Base-by-base conservation (phyloP, 257 asterid genomes). In the Primulina tabacum region DNA sequence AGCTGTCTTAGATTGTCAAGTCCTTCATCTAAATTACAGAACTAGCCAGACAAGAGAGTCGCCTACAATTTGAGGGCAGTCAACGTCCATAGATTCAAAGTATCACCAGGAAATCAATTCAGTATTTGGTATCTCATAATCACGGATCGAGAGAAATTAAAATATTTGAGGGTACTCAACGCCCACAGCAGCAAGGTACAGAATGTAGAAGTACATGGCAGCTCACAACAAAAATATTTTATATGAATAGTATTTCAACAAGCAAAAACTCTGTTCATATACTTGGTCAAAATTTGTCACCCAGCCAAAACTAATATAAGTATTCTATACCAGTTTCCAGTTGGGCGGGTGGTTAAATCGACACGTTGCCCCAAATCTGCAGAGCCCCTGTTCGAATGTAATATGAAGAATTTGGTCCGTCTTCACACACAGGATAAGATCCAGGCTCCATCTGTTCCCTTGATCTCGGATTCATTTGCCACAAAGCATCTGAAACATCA, bases 261-360 rank as follows among this genome's bases (percentile, higher is more conserved):
- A 47, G 20, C 16, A 17, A 43, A 24, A 58, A 26, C 59, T 60
- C 24, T 59, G 30, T 33, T 18, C 52, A 50, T 9, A 68, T 47
- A 38, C 53, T 67, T 55, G 55, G 50, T 12, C 75, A 69, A 62
- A 47, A 26, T 56, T 2, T 56, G 21, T 11, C 21, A 64, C 67
- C 30, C 58, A 12, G 21, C 52, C 53, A 72, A 47, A 77, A 65
- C 33, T 12, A 62, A 67, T 60, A 55, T 66, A 47, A 35, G 64
- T 65, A 37, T 60, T 21, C 59, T 83, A 73, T 88, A 89, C 95
- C 95, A 85, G 80, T 76, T 84, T 80, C 79, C 95, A 82, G 71
- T 89, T 82, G 63, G 85, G 84, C n/a, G 98, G 96, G 83, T 92
- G 98, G 75, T 89, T 92, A 72, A 92, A 92, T 62, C 95, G 85